These are phyloP conservation scores for Penicillium canariense DNA, from an alignment of 495 filamentous ascomycete genomes.

Conservation along the genomic window DNA sequence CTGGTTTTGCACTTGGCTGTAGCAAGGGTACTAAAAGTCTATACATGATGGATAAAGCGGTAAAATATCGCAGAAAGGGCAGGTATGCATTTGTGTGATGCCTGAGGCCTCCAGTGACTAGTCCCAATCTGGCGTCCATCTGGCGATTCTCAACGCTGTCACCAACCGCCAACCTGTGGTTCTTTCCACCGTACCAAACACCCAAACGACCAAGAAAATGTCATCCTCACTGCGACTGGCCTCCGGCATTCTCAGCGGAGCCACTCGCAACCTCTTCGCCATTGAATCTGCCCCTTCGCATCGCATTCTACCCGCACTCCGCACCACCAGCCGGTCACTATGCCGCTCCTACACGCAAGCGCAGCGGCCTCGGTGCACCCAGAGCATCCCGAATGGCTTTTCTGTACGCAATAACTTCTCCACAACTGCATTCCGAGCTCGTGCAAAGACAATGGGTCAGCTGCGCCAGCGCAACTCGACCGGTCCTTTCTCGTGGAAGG, in stretches of 20 bases:
- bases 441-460: constrained; percentile 43
- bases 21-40: too few species aligned
- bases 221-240: constrained; percentile 32
- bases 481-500: constrained; percentile 83
- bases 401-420: constrained; percentile 31
- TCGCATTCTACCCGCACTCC: constrained; percentile 22
- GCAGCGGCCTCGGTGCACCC: constrained; percentile 24
- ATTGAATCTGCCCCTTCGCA: constrained; percentile 20
- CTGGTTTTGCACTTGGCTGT: too few species aligned
- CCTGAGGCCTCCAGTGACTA: constrained; percentile 19
- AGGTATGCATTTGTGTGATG: background rate
- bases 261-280: constrained; percentile 21
- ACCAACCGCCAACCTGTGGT: constrained; percentile 9
- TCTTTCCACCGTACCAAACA: constrained; percentile 8
- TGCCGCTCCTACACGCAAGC: constrained; percentile 29
- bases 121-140: constrained; percentile 22
- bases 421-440: constrained; percentile 26
- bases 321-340: constrained; percentile 21
- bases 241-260: constrained; percentile 27
- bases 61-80: too few species aligned
- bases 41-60: too few species aligned
- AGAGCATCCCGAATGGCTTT: constrained; percentile 13
- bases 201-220: constrained; percentile 23
- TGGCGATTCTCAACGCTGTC: constrained; percentile 26
- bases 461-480: constrained; percentile 41